Base-by-base conservation (phyloP, 2,329 filamentous ascomycete genomes). In the Aspergillus sp. region DNA sequence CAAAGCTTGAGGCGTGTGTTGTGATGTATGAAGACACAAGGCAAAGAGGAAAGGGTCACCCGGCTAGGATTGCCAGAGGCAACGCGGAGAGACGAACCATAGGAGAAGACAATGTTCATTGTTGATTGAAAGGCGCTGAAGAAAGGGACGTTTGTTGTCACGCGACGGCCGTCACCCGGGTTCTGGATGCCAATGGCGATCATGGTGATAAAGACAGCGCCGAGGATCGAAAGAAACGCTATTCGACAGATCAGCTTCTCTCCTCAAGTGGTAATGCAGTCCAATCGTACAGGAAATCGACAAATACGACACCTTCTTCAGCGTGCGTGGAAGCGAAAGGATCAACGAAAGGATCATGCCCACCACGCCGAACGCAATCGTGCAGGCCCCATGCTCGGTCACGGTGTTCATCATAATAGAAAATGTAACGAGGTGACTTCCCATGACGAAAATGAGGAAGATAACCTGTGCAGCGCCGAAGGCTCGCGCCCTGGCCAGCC, bases 141-240 rank as follows among this genome's bases (percentile, higher is more conserved):
- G 72, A 74, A 59, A 22, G 5, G 5, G 10, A 10, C 10, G 19
- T 22, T 10, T 6, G 10, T 10, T 5, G 19, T 22, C 19, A 10
- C 19, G 10, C 10, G 6, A 22, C 10, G 5, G 19, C 19, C 46
- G 19, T 44, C 40, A 26, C 57, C 51, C n/a, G 60, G 62, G 25
- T 61, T 59, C 22, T 52, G 42, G 29, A 78, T 53, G 5, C 72
- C 75, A 3, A 78, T 73, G 5, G 67, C 74, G 40, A 78, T 67
- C 60, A 82, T 78, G 36, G 74, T 76, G 43, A 80, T 66, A 24
- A 71, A 61, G 22, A 80, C 75, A 15, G 76, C 76, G 5, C 67
- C 43, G 15, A 74, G 49, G 41, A 82, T 75, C 24, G 74, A 79
- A 17, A 67, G 58, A 44, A 78, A 82, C 6, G 6, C 10, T 5